Conservation (phyloP, 305 asterid genomes). For the Fraxinus floribunda region DNA sequence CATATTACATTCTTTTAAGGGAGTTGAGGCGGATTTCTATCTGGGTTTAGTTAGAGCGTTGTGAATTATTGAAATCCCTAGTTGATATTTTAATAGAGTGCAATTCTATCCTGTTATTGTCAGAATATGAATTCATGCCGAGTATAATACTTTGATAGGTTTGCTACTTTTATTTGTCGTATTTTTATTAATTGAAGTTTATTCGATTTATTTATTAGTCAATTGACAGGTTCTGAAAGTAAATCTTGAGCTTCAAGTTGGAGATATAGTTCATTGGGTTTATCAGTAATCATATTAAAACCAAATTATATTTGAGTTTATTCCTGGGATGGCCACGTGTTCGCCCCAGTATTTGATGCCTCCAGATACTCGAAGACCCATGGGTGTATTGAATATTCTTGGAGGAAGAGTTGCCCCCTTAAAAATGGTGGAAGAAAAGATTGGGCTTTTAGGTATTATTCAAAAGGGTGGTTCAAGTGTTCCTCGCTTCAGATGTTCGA, state of each 20-base stretch:
- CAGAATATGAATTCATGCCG: background rate
- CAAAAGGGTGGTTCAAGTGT: constrained; percentile 36
- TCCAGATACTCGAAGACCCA: constrained; percentile 48
- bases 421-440: constrained; percentile 56
- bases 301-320: constrained; percentile 15
- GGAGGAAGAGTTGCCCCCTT: constrained; percentile 55
- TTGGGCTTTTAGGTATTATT: constrained; percentile 27
- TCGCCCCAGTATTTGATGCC: constrained; percentile 55
- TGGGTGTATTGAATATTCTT: constrained; percentile 46
- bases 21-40: background rate
- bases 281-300: constrained; percentile 24
- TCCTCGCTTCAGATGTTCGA: constrained; percentile 56
- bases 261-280: constrained; percentile 22
- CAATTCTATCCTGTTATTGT: background rate
- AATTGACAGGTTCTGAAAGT: constrained; percentile 12
- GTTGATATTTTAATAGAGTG: background rate
- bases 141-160: background rate
- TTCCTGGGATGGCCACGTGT: constrained; percentile 64
- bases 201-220: background rate
- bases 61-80: background rate
- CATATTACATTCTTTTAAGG: background rate
- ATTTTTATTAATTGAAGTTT: background rate
- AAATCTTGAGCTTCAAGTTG: constrained; percentile 18
- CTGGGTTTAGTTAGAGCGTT: constrained; percentile 4
- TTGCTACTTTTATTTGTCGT: background rate